Evolutionary conservation across 140 eudicot species (phyloP), one percentile per base, ranked within the genome.

Genomic region (Flaveria floridana): DNA sequence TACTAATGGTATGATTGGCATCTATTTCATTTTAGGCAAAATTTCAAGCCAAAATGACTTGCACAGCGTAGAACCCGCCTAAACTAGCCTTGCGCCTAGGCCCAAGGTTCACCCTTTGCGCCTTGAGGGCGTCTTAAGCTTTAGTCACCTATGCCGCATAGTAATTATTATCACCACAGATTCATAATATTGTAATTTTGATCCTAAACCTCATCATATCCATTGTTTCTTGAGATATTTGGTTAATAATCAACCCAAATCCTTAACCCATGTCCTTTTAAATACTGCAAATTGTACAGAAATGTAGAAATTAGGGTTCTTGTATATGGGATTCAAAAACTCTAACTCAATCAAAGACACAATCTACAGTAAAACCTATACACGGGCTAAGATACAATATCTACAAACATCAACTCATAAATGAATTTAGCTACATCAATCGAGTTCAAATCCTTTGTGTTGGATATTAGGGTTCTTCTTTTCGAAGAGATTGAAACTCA

Each of bases 301-400:
- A 34, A 34, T 34, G 41, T 34, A 34, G 41, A 61, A 23, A 25
- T 25, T 61, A 61, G 66, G 66, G 66, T 25, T 61, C 76, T 10
- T 20, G 11, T 26, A 61, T 47, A 30, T 34, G 21, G 15, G 7
- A 46, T 63, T 28, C 50, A 25, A 47, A 73, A 74, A 26, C 63
- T 19, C 34, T 46, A 56, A 74, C 26, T 73, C 19, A 34, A 34
- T 6, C 41, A 34, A 34, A 34, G 41, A 34, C 41, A 34, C 41
- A 34, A 0, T 34, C 41, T 0, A 34, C 41, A 34, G 41, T 34
- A 34, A 34, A 34, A 34, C 41, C 30, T 42, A 72, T 6, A 21
- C 48, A 23, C 10, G 6, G 16, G 55, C 30, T 69, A 41, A 12
- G 4, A 56, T 52, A 68, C 42, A 14, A 34, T 64, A 4, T 18